Base-by-base conservation (phyloP, 352 stramenopile genomes). In the Phytopythium montanum region DNA sequence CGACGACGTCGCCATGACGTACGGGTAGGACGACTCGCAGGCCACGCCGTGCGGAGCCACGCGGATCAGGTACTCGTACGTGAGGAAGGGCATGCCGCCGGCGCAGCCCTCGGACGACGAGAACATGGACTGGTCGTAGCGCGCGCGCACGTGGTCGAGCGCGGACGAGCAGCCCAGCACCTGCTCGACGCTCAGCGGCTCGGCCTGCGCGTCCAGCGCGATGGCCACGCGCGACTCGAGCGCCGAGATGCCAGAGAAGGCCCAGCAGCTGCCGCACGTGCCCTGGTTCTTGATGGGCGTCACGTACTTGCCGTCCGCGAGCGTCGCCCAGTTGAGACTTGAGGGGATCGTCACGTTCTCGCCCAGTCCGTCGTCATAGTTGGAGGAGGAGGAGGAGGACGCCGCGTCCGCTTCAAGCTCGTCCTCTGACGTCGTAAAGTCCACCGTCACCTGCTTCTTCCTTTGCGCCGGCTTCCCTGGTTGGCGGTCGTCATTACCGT, bases 211-310 rank as follows among this genome's bases (percentile, higher is more conserved):
- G n/a, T 91, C 74, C 23, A 88, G 70, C 31, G 81, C 75, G 68
- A 95, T 95, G n/a, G 86, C 86, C 57, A 74, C 85, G 26, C 81
- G 79, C 23, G 76, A 89, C 61, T 95, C 86, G 49, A 92, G 72
- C 13, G 79, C 81, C 3, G 81, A 78, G 1, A 92, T 72, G 25
- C 79, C 85, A 14, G 70, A 56, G 62, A 98, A 98, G 9, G 93
- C 93, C 93, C 93, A 98, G 69, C 93, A 98, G 56, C 87, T 96
- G 10, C 93, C 93, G 57, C 93, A 98, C 31, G 85, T 93, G 28
- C 89, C 90, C 60, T 98, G 92, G 62, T 97, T 96, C 75, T 97
- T 97, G 38, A 98, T 82, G 8, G 91, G 81, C 33, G 88, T 97
- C 80, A 92, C 54, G 62, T 90, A 95, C 65, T 91, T 92, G 38